Evolutionary conservation across 352 stramenopile species (phyloP).

Genomic region (Phytophthora constricta): DNA sequence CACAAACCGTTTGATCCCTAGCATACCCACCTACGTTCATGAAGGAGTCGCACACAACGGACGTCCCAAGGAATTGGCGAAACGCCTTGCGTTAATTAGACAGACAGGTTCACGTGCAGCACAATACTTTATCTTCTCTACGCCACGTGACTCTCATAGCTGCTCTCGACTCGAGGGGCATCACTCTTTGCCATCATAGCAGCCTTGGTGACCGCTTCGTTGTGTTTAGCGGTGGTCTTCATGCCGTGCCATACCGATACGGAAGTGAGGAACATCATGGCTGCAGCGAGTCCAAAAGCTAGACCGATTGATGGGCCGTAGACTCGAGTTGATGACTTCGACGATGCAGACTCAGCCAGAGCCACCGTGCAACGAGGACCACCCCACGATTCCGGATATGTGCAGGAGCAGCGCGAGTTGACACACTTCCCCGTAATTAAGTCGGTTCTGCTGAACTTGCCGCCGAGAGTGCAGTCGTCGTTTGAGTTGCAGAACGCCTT

Average conservation of each 20-base stretch:
- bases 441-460: conserved; percentile 35
- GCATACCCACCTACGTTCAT: conserved; percentile 35
- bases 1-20: conserved; percentile 69
- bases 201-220: conserved; percentile 26
- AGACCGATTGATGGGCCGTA: conserved; percentile 44
- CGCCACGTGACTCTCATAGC: conserved; percentile 10
- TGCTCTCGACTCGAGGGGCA: conserved; percentile 6
- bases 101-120: neutral
- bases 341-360: conserved; percentile 25
- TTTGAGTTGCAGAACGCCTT: conserved; percentile 50
- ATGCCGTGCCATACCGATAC: conserved; percentile 38
- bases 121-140: neutral
- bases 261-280: conserved; percentile 36
- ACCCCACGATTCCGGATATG: conserved; percentile 47
- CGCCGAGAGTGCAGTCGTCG: conserved; percentile 50
- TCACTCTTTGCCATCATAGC: conserved; percentile 26
- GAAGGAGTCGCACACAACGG: conserved; percentile 1
- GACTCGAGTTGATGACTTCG: conserved; percentile 31
- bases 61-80: conserved; percentile 3
- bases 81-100: conserved; percentile 28
- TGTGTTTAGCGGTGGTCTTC: conserved; percentile 24
- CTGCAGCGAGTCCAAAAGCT: conserved; percentile 24
- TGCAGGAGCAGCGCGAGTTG: conserved; percentile 53
- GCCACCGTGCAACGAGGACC: conserved; percentile 66
- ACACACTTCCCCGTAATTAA: conserved; percentile 53